phyloP scores from a whole-genome alignment of 2,329 filamentous ascomycete species.

The Arthrobotrys megalospora region DNA sequence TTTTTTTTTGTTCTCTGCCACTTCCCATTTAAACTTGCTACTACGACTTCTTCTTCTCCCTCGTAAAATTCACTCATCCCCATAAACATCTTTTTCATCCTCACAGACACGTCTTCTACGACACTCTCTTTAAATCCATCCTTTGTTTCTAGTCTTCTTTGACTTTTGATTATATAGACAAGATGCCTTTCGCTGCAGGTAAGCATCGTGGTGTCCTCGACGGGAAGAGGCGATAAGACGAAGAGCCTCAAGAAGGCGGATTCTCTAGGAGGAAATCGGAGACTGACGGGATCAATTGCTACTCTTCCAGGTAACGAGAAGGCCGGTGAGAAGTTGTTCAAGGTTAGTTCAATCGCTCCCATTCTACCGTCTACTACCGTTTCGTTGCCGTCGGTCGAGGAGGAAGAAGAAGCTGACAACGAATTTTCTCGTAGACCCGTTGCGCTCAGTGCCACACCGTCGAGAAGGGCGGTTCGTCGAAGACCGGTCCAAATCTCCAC shows the following conservation, averaged over 20 bases:
- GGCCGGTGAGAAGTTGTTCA: conserved; percentile 99
- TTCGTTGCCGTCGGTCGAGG: conserved; percentile 1
- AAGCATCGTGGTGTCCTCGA: conserved; percentile 15
- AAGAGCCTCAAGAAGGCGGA: not conserved
- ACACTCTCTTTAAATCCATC: conserved; percentile 21
- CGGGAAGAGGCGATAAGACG: not conserved
- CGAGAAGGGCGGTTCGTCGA: conserved; percentile 91
- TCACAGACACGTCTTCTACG: conserved; percentile 31
- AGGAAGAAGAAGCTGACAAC: conserved; percentile 16
- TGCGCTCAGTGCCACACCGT: conserved; percentile 99
- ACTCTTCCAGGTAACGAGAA: conserved; percentile 82
- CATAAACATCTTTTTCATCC: conserved; percentile 4
- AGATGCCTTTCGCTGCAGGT: conserved; percentile 64
- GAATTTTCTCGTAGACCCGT: conserved; percentile 75
- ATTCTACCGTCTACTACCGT: not conserved
- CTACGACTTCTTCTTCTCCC: conserved; percentile 10
- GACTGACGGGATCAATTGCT: conserved; percentile 41
- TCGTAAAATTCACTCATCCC: conserved; percentile 48
- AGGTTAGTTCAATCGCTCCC: conserved; percentile 70
- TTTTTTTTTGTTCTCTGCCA: conserved; percentile 41
- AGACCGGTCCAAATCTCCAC: conserved; percentile 96
- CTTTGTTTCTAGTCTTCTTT: conserved; percentile 37
- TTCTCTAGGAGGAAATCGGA: not conserved
- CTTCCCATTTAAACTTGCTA: conserved; percentile 31
- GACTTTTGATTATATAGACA: conserved; percentile 58